Base-by-base conservation (phyloP, 495 filamentous ascomycete species). In the Penicillium diatomitis region DNA sequence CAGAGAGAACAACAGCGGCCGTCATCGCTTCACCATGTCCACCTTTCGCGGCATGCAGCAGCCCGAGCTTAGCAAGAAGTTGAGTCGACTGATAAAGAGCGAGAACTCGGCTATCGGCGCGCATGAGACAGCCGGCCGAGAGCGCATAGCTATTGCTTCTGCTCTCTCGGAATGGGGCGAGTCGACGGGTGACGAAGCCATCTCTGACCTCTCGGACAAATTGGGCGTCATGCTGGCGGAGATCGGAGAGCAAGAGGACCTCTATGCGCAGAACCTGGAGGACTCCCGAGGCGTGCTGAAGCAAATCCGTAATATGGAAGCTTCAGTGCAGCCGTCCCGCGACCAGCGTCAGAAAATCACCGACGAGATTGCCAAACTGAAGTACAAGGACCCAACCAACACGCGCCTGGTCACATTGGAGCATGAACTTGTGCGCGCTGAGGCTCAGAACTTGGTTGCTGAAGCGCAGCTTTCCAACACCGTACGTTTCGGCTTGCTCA, bases 151-250 rank as follows among this genome's bases (percentile, higher is more conserved):
- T 10, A 85, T 96, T 57, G 91, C 90, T 6, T 79, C 81, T 2
- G 89, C 96, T 70, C 79, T 98, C n/a, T 90, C 86, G 4, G 92
- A 96, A 48, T 97, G 94, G 94, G 94, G 92, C 45, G 90, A 96
- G 64, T 77, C 83, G 38, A 92, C 90, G 3, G 74, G 76, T 4
- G 92, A 98, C 62, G 89, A 92, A 41, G 82, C 83, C 35, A 70
- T 98, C 56, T 87, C 81, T 6, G 91, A 96, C 63, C 77, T 98
- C 48, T 84, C 84, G 49, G 94, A 97, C 71, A 97, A 97, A 70
- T 70, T 98, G 38, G 94, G 88, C 32, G 92, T 97, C 32, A 70
- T 98, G 58, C 71, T 98, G 44, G 82, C 84, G 0, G 92, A 96
- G 71, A 76, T 98, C 33, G 92, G 89, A 35, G 86, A 92, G 60